Base-by-base conservation (phyloP, 768 basidiomycete species). In the Kondoa malvinella region DNA sequence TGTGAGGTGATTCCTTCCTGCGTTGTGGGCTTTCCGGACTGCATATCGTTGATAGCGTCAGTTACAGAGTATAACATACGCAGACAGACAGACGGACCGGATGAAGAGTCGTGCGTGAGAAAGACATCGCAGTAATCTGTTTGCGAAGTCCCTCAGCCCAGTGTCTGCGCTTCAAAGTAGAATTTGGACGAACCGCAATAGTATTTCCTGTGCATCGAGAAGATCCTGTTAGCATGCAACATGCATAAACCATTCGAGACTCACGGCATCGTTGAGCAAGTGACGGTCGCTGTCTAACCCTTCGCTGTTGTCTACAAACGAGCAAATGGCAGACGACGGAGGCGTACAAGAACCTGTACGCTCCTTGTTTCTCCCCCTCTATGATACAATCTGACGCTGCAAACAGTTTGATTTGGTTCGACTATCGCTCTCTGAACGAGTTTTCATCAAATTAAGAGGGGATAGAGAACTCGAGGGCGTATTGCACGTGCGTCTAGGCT, bases 1-100 rank as follows among this genome's bases (percentile, higher is more conserved):
- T 50, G 89, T 82, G 50, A 97, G 82, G 76, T 99, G 95, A 78
- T 99, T 99, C 68, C 94, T 83, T 72, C 95, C 95, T 68, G 87
- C 89, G 79, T 99, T 97, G 78, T 99, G 95, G 65, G 95, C 95
- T 79, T 96, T 95, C 71, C 95, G 87, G 34, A 95, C 92, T 94
- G 74, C 30, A n/a, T 14, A 32, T 59, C 26, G 30, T 57, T 58
- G 57, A 25, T 4, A 25, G 40, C n/a, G 2, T 25, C 33, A 12
- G 33, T n/a, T n/a, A 16, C 3, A 34, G 34, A 65, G 15, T 3
- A 32, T 21, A 12, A 68, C 40, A 1, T 62, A 59, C 25, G 14
- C 15, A 27, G 26, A 27, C 16, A 3, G 31, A 17, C n/a, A 69
- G 67, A 76, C 81, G 65, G 70, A 87, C 90, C 91, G 69, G 91